Evolutionary conservation across 2,329 filamentous ascomycete genomes (phyloP), one percentile per base, ranked within the genome.

Genomic region (Diaporthe aspalathi): DNA sequence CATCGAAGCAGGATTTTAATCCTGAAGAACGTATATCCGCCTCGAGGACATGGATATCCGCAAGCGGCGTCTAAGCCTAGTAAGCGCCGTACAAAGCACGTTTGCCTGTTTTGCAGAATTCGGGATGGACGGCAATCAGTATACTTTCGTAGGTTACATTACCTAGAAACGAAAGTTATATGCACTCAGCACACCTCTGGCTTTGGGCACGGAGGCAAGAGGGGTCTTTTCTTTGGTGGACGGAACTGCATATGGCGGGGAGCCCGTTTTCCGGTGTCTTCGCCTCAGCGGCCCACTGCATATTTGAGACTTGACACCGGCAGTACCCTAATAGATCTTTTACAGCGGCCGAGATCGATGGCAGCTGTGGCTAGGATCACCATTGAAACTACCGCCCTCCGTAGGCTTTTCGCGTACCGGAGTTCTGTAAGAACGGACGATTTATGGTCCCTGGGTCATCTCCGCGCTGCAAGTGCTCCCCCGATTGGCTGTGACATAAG

Each of bases 371-470:
- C 43, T 29, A 38, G n/a, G n/a, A 50, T 38, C 3, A 38, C 45
- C 29, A 50, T 65, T 45, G 45, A 43, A 63, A 38, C 32, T 8
- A 65, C 12, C n/a, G 24, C 60, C 60, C 14, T 24, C 14, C 35
- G 20, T 45, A 50, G 43, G 45, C 29, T 20, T 24, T 29, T 14
- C 32, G n/a, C n/a, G 11, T 24, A 50, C 27, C 29, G 24, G 3
- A 27, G 29, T 11, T 38, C 20, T 27, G n/a, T n/a, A 50, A 50
- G 45, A 65, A 20, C 20, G n/a, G 27, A 45, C 60, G 29, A 65
- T 43, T 27, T 24, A 65, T 45, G 14, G 60, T 50, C 45, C 29
- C 60, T 65, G 60, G 60, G 43, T 65, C 60, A 16, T 65, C 60
- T 45, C 7, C 50, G 22, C n/a, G 29, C 45, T 27, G n/a, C 9